A percentile compares a stretch with the other conserved stretches of the same genome.
phyloP scores from a whole-genome alignment of 2,329 filamentous ascomycete species.

The Pseudocercospora fuligena region DNA sequence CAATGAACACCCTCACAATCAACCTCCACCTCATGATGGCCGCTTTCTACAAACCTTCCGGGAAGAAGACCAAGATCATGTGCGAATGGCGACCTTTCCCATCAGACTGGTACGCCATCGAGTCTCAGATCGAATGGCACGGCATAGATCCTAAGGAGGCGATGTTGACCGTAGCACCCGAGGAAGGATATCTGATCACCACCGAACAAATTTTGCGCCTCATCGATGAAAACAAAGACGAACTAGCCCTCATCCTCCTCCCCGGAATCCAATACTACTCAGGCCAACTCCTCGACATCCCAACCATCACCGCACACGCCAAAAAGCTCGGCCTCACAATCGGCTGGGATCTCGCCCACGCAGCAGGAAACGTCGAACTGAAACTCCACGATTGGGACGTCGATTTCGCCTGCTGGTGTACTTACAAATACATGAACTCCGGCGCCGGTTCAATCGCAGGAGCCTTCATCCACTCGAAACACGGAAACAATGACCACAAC shows the following conservation, averaged over 20 bases:
- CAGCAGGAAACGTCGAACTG: conserved; percentile 81
- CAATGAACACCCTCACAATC: conserved; percentile 84
- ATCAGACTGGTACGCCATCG: conserved; percentile 84
- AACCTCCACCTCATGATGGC: conserved; percentile 86
- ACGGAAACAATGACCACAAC: conserved; percentile 60
- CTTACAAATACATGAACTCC: conserved; percentile 93
- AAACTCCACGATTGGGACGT: conserved; percentile 85
- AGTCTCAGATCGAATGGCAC: conserved; percentile 78
- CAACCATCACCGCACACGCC: conserved; percentile 77
- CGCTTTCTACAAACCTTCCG: conserved; percentile 76
- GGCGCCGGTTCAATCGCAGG: conserved; percentile 82
- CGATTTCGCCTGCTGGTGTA: conserved; percentile 92
- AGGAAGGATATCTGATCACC: conserved; percentile 63
- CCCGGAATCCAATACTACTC: conserved; percentile 92
- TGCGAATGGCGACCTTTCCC: conserved; percentile 89
- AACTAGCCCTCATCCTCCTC: conserved; percentile 76
- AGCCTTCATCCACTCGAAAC: conserved; percentile 77
- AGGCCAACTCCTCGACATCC: conserved; percentile 84
- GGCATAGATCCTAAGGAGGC: conserved; percentile 67
- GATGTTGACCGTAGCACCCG: conserved; percentile 73
- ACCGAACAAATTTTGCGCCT: conserved; percentile 72
- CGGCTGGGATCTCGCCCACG: conserved; percentile 89
- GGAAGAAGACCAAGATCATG: conserved; percentile 74
- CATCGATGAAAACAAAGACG: conserved; percentile 75
- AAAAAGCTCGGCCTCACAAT: conserved; percentile 71